Evolutionary conservation across 495 filamentous ascomycete genomes (phyloP).

Genomic region (Aspergillus asperescens): DNA sequence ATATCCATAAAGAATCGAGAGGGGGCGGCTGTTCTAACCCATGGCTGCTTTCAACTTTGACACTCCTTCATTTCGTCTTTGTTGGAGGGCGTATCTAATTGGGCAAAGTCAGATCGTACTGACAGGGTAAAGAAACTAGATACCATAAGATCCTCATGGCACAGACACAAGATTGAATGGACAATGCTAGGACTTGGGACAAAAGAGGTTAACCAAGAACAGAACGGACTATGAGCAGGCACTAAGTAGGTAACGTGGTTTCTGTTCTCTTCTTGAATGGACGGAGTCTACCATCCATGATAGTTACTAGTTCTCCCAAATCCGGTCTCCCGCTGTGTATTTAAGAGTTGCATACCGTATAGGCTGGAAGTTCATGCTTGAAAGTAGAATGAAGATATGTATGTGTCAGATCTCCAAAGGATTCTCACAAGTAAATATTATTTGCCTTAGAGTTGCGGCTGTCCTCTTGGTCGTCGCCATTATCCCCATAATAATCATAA

Average conservation of each 20-base stretch:
- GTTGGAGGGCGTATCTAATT: neutral
- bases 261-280: too few relatives aligned
- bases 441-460: slow-evolving; percentile 2
- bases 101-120: neutral
- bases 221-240: too few relatives aligned
- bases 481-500: neutral
- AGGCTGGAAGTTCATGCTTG: too few relatives aligned
- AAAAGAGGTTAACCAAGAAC: too few relatives aligned
- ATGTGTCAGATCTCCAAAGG: neutral
- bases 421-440: slow-evolving; percentile 3
- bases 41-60: neutral
- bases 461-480: neutral
- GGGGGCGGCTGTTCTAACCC: neutral
- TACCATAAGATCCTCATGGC: too few relatives aligned
- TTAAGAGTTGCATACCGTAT: too few relatives aligned
- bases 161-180: neutral
- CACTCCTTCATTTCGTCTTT: neutral
- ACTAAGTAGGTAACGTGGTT: too few relatives aligned
- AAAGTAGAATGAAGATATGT: too few relatives aligned
- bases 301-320: too few relatives aligned
- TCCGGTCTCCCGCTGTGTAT: too few relatives aligned
- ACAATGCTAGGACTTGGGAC: too few relatives aligned
- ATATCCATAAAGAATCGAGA: neutral
- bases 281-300: too few relatives aligned
- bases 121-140: neutral